Percentiles rank a stretch among this genome's conserved stretches.
phyloP scores from a whole-genome alignment of 148 eudicot species.

The Bassia scoparia region DNA sequence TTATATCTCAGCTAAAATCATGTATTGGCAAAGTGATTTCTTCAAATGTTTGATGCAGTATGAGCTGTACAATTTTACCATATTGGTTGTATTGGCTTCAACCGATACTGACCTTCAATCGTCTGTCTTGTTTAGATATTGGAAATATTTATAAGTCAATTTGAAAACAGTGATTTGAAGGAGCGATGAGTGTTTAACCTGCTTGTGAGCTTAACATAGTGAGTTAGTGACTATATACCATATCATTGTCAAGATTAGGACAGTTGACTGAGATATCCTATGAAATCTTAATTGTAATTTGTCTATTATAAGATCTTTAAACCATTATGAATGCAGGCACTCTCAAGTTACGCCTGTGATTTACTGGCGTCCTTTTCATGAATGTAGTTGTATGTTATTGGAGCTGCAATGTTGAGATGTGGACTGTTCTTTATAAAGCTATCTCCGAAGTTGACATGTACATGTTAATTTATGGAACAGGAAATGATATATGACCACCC shows the following conservation, averaged over 20 bases:
- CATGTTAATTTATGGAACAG: constrained; percentile 34
- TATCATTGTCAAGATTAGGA: neutral
- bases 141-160: neutral
- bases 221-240: neutral
- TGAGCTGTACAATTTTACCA: neutral
- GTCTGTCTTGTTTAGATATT: neutral
- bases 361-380: neutral
- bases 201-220: neutral
- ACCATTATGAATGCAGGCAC: too few relatives aligned
- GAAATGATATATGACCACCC: constrained; percentile 71
- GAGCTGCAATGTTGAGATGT: neutral
- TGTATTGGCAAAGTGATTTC: too few relatives aligned
- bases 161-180: neutral
- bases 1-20: too few relatives aligned
- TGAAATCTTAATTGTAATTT: neutral
- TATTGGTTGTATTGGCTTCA: neutral
- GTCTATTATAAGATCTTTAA: too few relatives aligned
- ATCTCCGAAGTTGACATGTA: constrained; percentile 9
- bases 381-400: neutral
- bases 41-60: too few relatives aligned
- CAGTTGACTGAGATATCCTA: neutral
- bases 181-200: neutral
- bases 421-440: too few relatives aligned
- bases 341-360: neutral
- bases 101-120: neutral